Evolutionary conservation across 1,284 basidiomycete species (phyloP).

Genomic region (Agaricales sp.): DNA sequence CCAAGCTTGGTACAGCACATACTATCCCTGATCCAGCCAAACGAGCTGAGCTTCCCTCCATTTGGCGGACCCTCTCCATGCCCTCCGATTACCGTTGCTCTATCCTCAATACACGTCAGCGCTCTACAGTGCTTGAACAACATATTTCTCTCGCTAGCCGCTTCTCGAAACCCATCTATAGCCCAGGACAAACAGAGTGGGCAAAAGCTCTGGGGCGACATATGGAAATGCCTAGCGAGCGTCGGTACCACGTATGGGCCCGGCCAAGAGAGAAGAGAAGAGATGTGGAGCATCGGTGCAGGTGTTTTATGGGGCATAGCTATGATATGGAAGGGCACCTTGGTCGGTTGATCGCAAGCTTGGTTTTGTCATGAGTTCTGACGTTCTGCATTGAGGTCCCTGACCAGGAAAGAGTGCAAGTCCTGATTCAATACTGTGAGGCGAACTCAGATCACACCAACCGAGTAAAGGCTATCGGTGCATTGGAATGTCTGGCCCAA

Average conservation of each 20-base stretch:
- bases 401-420: conserved; percentile 47
- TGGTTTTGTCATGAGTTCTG: not conserved
- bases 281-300: conserved; percentile 64
- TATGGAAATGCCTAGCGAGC: conserved; percentile 44
- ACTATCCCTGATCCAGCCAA: conserved; percentile 59
- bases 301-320: conserved; percentile 77
- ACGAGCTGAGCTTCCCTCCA: conserved; percentile 74
- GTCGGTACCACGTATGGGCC: conserved; percentile 45
- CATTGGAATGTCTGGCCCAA: conserved; percentile 74
- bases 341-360: conserved; percentile 29
- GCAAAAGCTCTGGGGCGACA: conserved; percentile 43
- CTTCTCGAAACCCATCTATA: conserved; percentile 28
- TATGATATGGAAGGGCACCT: conserved; percentile 50
- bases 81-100: conserved; percentile 76
- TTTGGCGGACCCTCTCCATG: conserved; percentile 56
- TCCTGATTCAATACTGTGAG: conserved; percentile 60
- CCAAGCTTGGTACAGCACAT: conserved; percentile 51
- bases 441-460: conserved; percentile 41
- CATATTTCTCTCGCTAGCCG: conserved; percentile 68
- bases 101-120: conserved; percentile 73
- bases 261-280: conserved; percentile 55
- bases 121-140: conserved; percentile 91
- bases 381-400: conserved; percentile 27
- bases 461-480: conserved; percentile 72
- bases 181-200: conserved; percentile 39